phyloP scores from a whole-genome alignment of 108 stramenopile genomes.

The Skeletonema grethae region DNA sequence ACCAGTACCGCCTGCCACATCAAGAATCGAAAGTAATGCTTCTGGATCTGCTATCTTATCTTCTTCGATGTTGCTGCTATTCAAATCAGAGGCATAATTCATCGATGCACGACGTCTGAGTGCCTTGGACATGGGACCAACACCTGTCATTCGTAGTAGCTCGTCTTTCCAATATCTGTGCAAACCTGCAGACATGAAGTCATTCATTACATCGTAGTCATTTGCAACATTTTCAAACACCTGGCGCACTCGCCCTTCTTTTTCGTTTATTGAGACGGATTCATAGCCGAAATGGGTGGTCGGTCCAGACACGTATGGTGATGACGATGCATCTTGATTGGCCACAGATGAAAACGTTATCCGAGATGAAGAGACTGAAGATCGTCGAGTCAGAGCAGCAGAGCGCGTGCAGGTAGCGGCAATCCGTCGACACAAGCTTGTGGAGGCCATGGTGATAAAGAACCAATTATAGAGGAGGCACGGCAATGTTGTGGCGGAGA shows the following conservation, averaged over 20 bases:
- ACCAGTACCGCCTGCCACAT: conserved; percentile 99
- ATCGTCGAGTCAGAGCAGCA: neutral
- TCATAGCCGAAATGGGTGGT: conserved; percentile 87
- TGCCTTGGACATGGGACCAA: conserved; percentile 62
- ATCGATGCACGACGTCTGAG: conserved; percentile 54
- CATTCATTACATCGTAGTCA: conserved; percentile 98
- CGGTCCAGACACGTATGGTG: conserved; percentile 39
- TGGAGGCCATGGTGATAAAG: neutral
- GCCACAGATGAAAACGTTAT: neutral
- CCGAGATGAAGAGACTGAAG: neutral
- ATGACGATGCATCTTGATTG: neutral
- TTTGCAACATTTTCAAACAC: conserved; percentile 92
- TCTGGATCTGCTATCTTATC: conserved; percentile 13
- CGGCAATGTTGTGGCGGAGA: too few species aligned
- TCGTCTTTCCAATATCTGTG: conserved; percentile 98
- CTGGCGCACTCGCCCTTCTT: conserved; percentile 74
- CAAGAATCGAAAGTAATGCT: conserved; percentile 62
- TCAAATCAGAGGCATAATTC: conserved; percentile 10
- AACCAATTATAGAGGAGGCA: too few species aligned
- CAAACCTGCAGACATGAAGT: conserved; percentile 94
- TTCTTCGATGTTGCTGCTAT: neutral
- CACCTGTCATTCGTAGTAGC: conserved; percentile 74
- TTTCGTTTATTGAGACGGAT: conserved; percentile 66
- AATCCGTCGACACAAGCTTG: neutral
- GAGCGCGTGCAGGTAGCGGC: neutral